Evolutionary conservation across 2,329 filamentous ascomycete genomes (phyloP).

Genomic region (Xylaria sp.): DNA sequence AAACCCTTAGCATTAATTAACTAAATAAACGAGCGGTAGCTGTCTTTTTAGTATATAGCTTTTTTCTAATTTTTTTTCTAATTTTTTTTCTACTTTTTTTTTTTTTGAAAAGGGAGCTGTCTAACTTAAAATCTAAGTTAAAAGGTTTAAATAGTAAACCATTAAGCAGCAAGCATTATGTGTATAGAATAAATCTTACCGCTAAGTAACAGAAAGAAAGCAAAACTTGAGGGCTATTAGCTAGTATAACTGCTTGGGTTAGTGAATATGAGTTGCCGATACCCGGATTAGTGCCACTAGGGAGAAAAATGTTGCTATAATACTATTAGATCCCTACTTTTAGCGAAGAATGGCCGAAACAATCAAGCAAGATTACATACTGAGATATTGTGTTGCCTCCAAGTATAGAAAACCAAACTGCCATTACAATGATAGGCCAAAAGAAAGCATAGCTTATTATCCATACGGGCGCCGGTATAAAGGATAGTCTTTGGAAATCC

Average conservation of each 20-base stretch:
- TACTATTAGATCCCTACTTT: no score
- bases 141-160: neutral
- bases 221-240: neutral
- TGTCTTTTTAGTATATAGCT: no score
- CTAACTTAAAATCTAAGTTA: neutral
- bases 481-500: no score
- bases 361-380: neutral
- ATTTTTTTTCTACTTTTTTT: no score
- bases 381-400: neutral
- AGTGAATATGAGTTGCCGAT: neutral
- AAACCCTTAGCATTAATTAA: no score
- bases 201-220: neutral
- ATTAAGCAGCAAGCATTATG: no score
- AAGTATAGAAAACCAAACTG: neutral
- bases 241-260: neutral
- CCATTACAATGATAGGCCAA: neutral
- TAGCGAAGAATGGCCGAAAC: no score
- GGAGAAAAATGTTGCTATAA: neutral
- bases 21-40: no score
- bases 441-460: neutral
- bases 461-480: neutral
- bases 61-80: no score
- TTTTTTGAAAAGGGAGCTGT: no score
- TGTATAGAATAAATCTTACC: no score
- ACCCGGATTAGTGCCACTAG: neutral